Base-by-base conservation (phyloP, 2,329 filamentous ascomycete genomes). In the Trichoderma sp. region DNA sequence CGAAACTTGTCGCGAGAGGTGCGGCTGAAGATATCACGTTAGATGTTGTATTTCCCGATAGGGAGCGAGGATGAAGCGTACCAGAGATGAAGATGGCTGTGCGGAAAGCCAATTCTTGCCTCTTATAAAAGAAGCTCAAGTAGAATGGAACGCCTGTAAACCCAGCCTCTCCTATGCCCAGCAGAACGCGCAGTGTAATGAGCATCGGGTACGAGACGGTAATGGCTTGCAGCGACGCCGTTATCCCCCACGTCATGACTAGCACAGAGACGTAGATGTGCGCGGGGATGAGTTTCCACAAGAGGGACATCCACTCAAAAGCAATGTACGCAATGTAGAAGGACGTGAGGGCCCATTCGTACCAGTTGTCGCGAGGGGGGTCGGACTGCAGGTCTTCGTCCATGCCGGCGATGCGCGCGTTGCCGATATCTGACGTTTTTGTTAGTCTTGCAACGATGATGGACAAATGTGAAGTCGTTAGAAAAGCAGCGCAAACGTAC, bases 81-180 rank as follows among this genome's bases (percentile, higher is more conserved):
- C 83, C 92, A 0, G 92, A 94, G 66, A 97, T 90, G 79, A 97
- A 96, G 1, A 97, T 85, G 27, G 93, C 94, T 0, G 92, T 96
- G 47, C 94, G 85, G 71, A 96, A 91, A 0, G 94, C 95, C 40
- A 97, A 83, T 78, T 98, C 95, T 56, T 87, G 81, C 43, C 87
- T 79, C 74, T 84, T 86, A 77, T 87, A 90, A 78, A 90, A 90
- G 78, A 89, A 89, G 19, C 87, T 88, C 37, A 90, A 79, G 72
- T 89, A 91, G 70, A 88, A 87, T 0, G 88, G 88, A 47, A 90
- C 84, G 3, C 88, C 88, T 0, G 86, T 85, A 72, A 91, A 91
- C 2, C 87, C 89, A 3, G 89, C 89, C 80, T 91, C 89, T 47
- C 86, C 87, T 10, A 90, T 84, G 11, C 89, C 89, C 0, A 91